These are phyloP conservation scores for Cucumis cinereus DNA, from an alignment of 306 rosid species.

Conservation along the genomic window DNA sequence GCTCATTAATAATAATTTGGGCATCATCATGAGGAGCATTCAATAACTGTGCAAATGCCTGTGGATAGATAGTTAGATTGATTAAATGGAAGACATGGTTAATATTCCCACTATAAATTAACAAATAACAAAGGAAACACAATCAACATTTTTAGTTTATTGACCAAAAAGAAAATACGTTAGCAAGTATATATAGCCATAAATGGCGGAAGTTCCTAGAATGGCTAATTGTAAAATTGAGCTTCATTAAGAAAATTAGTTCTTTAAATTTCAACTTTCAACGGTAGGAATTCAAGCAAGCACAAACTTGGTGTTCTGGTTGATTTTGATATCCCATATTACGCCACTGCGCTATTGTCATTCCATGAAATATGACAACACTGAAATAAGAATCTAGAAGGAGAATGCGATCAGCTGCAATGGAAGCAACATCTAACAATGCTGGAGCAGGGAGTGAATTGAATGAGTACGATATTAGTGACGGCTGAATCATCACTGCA, in stretches of 20 bases:
- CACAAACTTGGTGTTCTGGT: conserved; percentile 68
- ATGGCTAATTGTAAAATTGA: neutral
- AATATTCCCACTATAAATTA: neutral
- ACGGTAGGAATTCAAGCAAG: conserved; percentile 4
- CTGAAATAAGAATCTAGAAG: conserved; percentile 86
- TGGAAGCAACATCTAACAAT: conserved; percentile 85
- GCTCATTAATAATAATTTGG: conserved; percentile 44
- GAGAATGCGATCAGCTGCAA: conserved; percentile 78
- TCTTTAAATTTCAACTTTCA: neutral
- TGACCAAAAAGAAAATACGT: neutral
- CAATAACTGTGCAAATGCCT: conserved; percentile 87
- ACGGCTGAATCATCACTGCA: conserved; percentile 97
- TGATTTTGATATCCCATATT: conserved; percentile 91
- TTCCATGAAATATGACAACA: conserved; percentile 89
- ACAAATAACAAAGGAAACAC: neutral
- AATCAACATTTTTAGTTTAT: neutral
- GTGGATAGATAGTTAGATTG: conserved; percentile 4
- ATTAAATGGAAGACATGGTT: neutral
- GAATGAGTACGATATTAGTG: conserved; percentile 77
- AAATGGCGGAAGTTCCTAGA: neutral
- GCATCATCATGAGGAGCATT: conserved; percentile 78
- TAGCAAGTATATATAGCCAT: neutral
- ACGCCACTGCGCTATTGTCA: conserved; percentile 99
- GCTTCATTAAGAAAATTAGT: too few species aligned
- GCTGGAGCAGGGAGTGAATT: conserved; percentile 86